A percentile compares a stretch with the other conserved stretches of the same genome.
Conservation (phyloP, 208 protist genomes). For the Trypanosoma scelopori region DNA sequence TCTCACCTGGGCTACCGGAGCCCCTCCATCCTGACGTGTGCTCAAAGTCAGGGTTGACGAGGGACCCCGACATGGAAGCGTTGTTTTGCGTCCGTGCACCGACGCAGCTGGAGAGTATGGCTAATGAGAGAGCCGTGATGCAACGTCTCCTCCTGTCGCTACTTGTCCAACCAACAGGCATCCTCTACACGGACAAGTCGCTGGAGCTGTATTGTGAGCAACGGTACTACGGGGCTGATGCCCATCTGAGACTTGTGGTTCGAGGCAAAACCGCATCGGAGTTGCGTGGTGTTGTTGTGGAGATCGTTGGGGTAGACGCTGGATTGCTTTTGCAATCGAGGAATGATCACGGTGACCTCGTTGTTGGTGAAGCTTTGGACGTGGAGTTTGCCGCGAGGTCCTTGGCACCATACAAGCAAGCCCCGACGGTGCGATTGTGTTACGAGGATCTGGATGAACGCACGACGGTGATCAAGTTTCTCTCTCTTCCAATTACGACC, state of each 20-base stretch:
- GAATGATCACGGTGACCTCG: constrained; percentile 27
- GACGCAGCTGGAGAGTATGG: constrained; percentile 33
- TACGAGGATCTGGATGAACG: constrained; percentile 31
- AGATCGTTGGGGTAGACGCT: constrained; percentile 43
- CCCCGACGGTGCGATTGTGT: constrained; percentile 62
- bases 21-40: neutral
- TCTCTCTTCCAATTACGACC: constrained; percentile 62
- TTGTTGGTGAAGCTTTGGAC: constrained; percentile 22
- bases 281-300: constrained; percentile 38
- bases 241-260: constrained; percentile 40
- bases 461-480: constrained; percentile 32
- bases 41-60: neutral
- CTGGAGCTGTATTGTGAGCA: constrained; percentile 61
- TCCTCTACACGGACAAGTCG: constrained; percentile 47
- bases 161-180: constrained; percentile 23
- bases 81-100: constrained; percentile 35
- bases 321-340: constrained; percentile 67
- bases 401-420: constrained; percentile 46
- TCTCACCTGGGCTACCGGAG: neutral
- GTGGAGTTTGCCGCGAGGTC: constrained; percentile 75
- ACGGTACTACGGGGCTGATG: constrained; percentile 48
- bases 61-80: constrained; percentile 25
- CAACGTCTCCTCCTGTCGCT: constrained; percentile 38
- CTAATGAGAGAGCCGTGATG: constrained; percentile 32
- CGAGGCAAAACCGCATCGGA: constrained; percentile 26